These are phyloP conservation scores for Liquidambar formosana DNA, from an alignment of 164 flowering plant genomes.

Conservation along the genomic window DNA sequence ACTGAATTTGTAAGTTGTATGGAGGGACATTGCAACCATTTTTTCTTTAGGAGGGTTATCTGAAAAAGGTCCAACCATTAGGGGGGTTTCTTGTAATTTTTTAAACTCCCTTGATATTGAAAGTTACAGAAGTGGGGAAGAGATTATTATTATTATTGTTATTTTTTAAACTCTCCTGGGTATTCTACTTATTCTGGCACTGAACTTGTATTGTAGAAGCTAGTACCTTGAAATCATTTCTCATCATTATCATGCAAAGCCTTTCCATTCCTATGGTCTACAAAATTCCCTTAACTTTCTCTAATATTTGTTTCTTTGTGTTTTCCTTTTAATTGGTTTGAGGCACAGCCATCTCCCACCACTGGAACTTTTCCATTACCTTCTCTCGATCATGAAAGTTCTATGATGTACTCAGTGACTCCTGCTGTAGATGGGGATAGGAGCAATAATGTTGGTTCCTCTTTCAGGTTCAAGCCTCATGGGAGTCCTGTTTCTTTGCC, in stretches of 20 bases:
- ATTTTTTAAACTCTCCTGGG: neutral
- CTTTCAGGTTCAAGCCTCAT: conserved; percentile 38
- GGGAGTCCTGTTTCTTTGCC: conserved; percentile 21
- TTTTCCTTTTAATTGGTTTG: too few species aligned
- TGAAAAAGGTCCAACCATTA: too few species aligned
- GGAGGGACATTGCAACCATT: too few species aligned
- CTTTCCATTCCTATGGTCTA: too few species aligned
- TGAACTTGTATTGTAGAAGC: neutral
- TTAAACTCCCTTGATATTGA: neutral
- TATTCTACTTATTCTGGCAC: neutral
- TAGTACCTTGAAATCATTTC: neutral
- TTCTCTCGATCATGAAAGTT: conserved; percentile 26
- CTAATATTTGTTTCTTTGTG: conserved; percentile 2
- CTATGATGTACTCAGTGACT: conserved; percentile 19
- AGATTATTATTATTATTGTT: too few species aligned
- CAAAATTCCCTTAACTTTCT: neutral
- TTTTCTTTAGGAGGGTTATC: too few species aligned
- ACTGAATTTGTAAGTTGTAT: too few species aligned
- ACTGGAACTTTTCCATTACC: conserved; percentile 58
- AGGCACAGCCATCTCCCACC: conserved; percentile 66
- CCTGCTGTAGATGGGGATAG: conserved; percentile 26
- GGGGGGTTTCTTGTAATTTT: too few species aligned
- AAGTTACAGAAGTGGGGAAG: too few species aligned
- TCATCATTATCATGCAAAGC: too few species aligned
- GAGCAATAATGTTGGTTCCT: conserved; percentile 22